Conservation (phyloP, 2,329 filamentous ascomycete species). For the Xylaria sp. region DNA sequence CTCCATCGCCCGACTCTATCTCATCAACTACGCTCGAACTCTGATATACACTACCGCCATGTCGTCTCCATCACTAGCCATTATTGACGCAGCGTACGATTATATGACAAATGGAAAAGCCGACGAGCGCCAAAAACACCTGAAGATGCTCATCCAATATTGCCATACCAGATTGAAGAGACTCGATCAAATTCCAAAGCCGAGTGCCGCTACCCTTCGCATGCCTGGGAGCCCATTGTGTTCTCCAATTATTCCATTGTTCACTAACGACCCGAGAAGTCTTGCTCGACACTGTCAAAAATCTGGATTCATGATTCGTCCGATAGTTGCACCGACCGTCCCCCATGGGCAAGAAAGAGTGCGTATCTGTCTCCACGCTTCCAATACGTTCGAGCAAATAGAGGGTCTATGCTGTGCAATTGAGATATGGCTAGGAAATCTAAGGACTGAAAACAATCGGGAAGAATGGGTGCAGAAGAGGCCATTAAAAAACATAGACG, state of each 20-base stretch:
- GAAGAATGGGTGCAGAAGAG: not conserved
- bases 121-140: conserved; percentile 51
- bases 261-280: conserved; percentile 62
- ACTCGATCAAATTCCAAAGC: conserved; percentile 43
- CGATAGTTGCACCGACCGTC: conserved; percentile 70
- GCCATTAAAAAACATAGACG: not conserved
- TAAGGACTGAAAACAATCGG: not conserved
- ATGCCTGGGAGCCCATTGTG: conserved; percentile 52
- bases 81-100: conserved; percentile 48
- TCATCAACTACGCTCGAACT: conserved; percentile 80
- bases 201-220: conserved; percentile 38
- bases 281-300: conserved; percentile 65
- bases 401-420: conserved; percentile 56
- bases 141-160: conserved; percentile 58
- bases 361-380: conserved; percentile 68
- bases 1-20: conserved; percentile 67
- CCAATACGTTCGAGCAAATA: conserved; percentile 65
- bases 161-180: conserved; percentile 56
- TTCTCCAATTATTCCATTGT: conserved; percentile 68
- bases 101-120: conserved; percentile 46
- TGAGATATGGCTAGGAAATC: conserved; percentile 40
- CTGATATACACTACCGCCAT: conserved; percentile 80
- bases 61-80: conserved; percentile 62
- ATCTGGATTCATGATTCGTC: conserved; percentile 63
- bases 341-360: conserved; percentile 66